Percentiles rank a stretch among this genome's conserved stretches.
These are phyloP conservation scores for Talaromyces sp. DNA, from an alignment of 2,329 filamentous ascomycete genomes.

Conservation along the genomic window DNA sequence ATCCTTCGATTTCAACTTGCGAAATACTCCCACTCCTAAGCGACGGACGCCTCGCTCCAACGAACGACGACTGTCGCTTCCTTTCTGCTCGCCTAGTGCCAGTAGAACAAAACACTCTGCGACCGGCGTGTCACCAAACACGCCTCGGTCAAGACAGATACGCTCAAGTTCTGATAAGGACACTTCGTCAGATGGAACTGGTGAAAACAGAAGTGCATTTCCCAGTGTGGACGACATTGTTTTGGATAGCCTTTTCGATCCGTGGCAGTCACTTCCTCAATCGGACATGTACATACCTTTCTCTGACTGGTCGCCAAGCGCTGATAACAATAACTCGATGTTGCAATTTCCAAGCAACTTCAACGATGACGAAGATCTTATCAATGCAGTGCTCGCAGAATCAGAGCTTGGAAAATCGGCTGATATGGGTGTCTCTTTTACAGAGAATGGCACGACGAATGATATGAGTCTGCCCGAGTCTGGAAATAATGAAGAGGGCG, in stretches of 20 bases:
- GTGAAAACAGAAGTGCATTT: conserved; percentile 1
- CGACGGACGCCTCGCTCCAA: conserved; percentile 52
- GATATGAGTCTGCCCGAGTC: background rate
- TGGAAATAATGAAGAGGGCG: background rate
- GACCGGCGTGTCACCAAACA: conserved; percentile 6
- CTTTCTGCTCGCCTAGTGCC: conserved; percentile 34
- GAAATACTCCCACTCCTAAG: conserved; percentile 51
- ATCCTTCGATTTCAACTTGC: conserved; percentile 51
- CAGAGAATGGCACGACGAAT: background rate
- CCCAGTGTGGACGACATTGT: conserved; percentile 12
- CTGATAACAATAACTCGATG: conserved; percentile 17
- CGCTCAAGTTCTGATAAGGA: conserved; percentile 5
- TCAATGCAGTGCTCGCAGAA: conserved; percentile 36
- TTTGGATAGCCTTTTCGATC: conserved; percentile 13
- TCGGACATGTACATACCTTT: conserved; percentile 17
- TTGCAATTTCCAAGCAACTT: conserved; percentile 15
- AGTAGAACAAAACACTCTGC: conserved; percentile 8
- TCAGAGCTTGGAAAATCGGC: conserved; percentile 28
- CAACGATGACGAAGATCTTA: conserved; percentile 31
- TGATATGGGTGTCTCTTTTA: background rate
- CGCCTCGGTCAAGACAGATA: background rate
- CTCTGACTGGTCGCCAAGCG: conserved; percentile 21
- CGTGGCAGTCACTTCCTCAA: conserved; percentile 14
- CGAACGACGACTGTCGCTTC: conserved; percentile 39
- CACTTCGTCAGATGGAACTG: background rate